Evolutionary conservation across 2,329 filamentous ascomycete genomes (phyloP).

Genomic region (Colletotrichum spaethianum): DNA sequence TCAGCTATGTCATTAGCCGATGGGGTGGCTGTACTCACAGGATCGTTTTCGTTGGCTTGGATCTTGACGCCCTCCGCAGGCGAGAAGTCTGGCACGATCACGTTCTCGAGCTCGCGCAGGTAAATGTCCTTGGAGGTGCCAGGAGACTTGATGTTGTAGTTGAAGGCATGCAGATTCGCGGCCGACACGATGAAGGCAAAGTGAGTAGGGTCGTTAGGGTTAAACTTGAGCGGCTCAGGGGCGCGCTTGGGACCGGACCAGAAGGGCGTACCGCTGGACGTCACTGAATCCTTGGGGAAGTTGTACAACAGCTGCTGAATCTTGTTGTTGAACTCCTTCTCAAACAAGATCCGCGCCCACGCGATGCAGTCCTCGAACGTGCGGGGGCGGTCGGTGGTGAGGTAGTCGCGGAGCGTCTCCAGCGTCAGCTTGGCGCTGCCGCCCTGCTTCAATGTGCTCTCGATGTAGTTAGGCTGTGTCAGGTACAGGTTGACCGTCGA

Average conservation of each 20-base stretch:
- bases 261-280: constrained; percentile 90
- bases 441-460: constrained; percentile 88
- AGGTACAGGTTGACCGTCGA: constrained; percentile 96
- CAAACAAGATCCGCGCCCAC: constrained; percentile 94
- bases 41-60: constrained; percentile 94
- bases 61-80: constrained; percentile 95
- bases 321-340: constrained; percentile 96
- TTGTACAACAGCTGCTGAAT: constrained; percentile 97
- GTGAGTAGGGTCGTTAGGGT: constrained; percentile 87
- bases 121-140: constrained; percentile 80
- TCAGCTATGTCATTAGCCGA: constrained; percentile 43
- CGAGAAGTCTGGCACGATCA: constrained; percentile 96
- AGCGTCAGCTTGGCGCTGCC: constrained; percentile 96
- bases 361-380: constrained; percentile 97
- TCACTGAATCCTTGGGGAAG: constrained; percentile 94
- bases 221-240: constrained; percentile 91
- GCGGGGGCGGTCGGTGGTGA: constrained; percentile 91
- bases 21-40: constrained; percentile 64
- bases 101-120: constrained; percentile 84
- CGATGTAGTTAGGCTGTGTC: constrained; percentile 90
- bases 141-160: constrained; percentile 95
- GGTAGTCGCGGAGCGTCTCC: constrained; percentile 89
- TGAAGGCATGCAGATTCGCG: constrained; percentile 95
- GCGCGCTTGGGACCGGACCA: constrained; percentile 99
- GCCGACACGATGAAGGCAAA: constrained; percentile 89